phyloP scores from a whole-genome alignment of 352 stramenopile genomes.

The Phytopythium helicoides region DNA sequence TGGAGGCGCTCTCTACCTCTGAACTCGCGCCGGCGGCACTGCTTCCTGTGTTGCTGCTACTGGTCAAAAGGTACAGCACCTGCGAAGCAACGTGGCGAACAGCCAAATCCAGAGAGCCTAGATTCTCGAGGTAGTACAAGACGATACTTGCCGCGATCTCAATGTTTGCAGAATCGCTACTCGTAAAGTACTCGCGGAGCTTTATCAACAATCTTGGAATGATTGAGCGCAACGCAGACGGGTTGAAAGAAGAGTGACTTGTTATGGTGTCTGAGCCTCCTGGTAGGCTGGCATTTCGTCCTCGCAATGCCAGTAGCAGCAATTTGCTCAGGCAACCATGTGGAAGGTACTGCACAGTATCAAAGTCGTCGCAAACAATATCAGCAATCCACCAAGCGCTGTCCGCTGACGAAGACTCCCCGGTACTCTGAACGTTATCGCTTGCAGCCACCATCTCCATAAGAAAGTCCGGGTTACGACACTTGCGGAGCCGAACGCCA shows the following conservation, averaged over 20 bases:
- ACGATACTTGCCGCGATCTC: slow-evolving; percentile 42
- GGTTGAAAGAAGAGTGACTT: slow-evolving; percentile 18
- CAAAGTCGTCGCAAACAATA: slow-evolving; percentile 83
- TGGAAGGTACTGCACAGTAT: slow-evolving; percentile 79
- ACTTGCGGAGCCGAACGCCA: slow-evolving; percentile 74
- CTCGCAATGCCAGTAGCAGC: slow-evolving; percentile 55
- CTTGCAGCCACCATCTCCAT: slow-evolving; percentile 84
- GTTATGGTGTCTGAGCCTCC: slow-evolving; percentile 1
- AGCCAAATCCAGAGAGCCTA: slow-evolving; percentile 45
- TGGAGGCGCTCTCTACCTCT: slow-evolving; percentile 17
- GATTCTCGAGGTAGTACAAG: slow-evolving; percentile 68
- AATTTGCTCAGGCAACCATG: slow-evolving; percentile 78
- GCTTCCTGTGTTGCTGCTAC: slow-evolving; percentile 4
- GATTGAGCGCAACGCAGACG: slow-evolving; percentile 39
- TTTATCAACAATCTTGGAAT: slow-evolving; percentile 55
- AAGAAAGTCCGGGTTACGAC: slow-evolving; percentile 72
- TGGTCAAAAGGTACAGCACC: slow-evolving; percentile 62
- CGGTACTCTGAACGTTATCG: slow-evolving; percentile 25
- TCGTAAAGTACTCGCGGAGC: slow-evolving; percentile 50
- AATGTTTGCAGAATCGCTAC: slow-evolving; percentile 26
- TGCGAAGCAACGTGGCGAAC: slow-evolving; percentile 62
- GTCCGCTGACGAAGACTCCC: slow-evolving; percentile 12
- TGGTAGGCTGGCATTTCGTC: slow-evolving; percentile 2
- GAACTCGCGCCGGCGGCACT: slow-evolving; percentile 9
- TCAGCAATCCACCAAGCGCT: slow-evolving; percentile 84